Evolutionary conservation across 2,329 filamentous ascomycete species (phyloP).

Genomic region (Nectriaceae sp.): DNA sequence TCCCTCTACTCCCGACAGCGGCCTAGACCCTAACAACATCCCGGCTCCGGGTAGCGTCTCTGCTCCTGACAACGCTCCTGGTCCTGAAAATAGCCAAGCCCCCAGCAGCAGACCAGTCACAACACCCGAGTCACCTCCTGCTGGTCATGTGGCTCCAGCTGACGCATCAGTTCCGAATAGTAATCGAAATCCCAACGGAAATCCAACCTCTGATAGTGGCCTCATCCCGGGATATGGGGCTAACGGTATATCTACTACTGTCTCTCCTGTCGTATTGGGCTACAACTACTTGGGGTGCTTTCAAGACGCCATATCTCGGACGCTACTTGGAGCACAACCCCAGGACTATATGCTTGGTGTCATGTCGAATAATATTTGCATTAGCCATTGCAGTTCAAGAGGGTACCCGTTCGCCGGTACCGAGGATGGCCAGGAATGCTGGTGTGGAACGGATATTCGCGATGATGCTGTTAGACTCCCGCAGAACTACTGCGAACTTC

Average conservation of each 20-base stretch:
- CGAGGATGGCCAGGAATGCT: constrained; percentile 54
- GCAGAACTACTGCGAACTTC: constrained; percentile 23
- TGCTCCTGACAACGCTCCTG: constrained; percentile 1
- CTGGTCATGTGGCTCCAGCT: not conserved
- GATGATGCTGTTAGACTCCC: constrained; percentile 25
- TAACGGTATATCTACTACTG: not conserved
- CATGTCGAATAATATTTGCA: constrained; percentile 53
- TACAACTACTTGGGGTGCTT: constrained; percentile 37
- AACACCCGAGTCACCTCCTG: not conserved
- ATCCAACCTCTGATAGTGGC: not conserved
- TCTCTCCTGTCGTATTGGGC: not conserved
- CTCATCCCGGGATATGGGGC: not conserved
- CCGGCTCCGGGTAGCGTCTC: not conserved
- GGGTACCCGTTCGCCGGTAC: constrained; percentile 49
- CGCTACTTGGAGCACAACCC: constrained; percentile 22
- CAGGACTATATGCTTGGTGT: constrained; percentile 27
- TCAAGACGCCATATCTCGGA: constrained; percentile 27
- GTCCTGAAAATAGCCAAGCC: not conserved
- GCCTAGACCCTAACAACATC: too few species aligned
- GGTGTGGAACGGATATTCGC: constrained; percentile 42
- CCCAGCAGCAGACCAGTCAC: too few species aligned
- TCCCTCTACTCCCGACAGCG: not conserved
- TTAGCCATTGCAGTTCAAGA: constrained; percentile 45
- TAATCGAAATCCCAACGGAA: not conserved
- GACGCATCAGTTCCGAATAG: not conserved